phyloP scores from a whole-genome alignment of 164 flowering plant species.

The Cinnamomum chago region DNA sequence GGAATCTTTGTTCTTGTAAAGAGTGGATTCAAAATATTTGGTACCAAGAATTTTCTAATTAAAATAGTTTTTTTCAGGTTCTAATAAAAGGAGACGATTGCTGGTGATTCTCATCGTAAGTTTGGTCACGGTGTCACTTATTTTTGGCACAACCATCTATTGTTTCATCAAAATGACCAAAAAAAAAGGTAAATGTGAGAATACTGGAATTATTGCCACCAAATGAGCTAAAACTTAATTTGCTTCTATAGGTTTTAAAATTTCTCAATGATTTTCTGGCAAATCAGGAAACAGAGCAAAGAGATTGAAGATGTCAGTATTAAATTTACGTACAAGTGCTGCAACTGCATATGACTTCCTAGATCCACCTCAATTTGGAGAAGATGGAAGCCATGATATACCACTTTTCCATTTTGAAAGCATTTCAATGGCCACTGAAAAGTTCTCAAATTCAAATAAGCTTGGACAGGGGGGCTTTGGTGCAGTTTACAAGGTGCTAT shows the following conservation, averaged over 20 bases:
- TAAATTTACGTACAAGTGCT: not conserved
- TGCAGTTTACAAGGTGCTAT: conserved; percentile 1
- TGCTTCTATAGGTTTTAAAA: not conserved
- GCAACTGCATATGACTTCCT: not conserved
- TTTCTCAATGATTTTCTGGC: not conserved
- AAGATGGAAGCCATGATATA: not conserved
- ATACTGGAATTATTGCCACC: not conserved
- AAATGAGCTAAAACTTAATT: not conserved
- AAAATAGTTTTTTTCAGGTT: not conserved
- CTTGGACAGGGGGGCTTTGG: conserved; percentile 6
- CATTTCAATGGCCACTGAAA: not conserved
- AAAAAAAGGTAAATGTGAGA: not conserved
- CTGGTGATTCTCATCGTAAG: not conserved
- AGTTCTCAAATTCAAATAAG: conserved; percentile 2
- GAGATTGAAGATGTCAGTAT: not conserved
- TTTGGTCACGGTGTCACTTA: not conserved
- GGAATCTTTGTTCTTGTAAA: too few species aligned
- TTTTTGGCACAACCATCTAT: not conserved
- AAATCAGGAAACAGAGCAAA: conserved; percentile 2
- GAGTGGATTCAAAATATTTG: too few species aligned
- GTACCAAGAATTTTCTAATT: not conserved
- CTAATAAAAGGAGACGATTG: not conserved
- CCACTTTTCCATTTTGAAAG: not conserved
- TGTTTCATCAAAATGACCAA: not conserved
- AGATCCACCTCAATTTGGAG: not conserved